Conservation (phyloP, 192 early-diverging fungal species). For the Geranomyces michiganensis region DNA sequence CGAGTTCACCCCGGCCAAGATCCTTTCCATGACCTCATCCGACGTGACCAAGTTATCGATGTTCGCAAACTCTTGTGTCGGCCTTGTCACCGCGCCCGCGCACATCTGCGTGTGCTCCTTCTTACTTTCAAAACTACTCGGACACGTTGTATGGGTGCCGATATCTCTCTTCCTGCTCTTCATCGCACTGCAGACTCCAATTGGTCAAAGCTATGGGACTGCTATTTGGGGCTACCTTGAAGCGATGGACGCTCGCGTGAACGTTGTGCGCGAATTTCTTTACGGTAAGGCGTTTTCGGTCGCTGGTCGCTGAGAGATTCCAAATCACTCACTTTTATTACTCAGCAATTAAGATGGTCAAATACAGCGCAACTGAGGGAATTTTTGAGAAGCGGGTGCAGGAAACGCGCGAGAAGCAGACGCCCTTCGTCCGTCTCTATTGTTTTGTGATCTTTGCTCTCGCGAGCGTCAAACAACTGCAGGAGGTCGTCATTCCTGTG, state of each 20-base stretch:
- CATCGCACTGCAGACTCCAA: neutral
- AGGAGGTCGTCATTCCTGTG: slow-evolving; percentile 16
- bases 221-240: slow-evolving; percentile 17
- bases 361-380: slow-evolving; percentile 36
- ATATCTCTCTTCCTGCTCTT: neutral
- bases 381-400: slow-evolving; percentile 24
- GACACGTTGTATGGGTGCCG: neutral
- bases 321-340: neutral
- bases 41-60: neutral
- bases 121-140: slow-evolving; percentile 22
- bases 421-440: neutral
- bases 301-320: too few species aligned
- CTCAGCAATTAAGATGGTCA: slow-evolving; percentile 39
- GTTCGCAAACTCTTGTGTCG: neutral
- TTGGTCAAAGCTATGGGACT: neutral
- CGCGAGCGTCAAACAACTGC: slow-evolving; percentile 12
- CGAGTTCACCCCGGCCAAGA: slow-evolving; percentile 15
- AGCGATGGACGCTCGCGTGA: slow-evolving; percentile 31
- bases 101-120: slow-evolving; percentile 28
- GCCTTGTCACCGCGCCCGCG: neutral
- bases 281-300: slow-evolving; percentile 30
- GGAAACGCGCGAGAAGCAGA: slow-evolving; percentile 17
- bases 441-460: slow-evolving; percentile 12
- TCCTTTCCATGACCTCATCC: neutral
- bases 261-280: slow-evolving; percentile 38